Base-by-base conservation (phyloP, 768 basidiomycete genomes). In the Xerocomellus amylosporus region DNA sequence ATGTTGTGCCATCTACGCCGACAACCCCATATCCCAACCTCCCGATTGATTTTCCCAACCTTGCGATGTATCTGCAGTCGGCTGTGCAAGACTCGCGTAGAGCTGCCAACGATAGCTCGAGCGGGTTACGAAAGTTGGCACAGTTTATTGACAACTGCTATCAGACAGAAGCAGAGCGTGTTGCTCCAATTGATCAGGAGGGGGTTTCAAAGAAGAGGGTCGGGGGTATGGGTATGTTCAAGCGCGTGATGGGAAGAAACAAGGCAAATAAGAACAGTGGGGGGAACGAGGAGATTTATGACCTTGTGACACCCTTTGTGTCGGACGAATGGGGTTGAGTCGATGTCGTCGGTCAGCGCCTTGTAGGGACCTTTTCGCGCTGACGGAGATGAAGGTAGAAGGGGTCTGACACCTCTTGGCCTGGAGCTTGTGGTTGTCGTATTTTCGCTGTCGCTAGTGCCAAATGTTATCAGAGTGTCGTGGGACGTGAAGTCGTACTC, bases 221-320 rank as follows among this genome's bases (percentile, higher is more conserved):
- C 37, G 77, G 79, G 14, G 78, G 78, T 24, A 24, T 24, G 30
- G 30, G 30, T 38, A 73, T 84, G 58, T 76, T 87, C 61, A 83
- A 82, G 68, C 80, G 82, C 39, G 78, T 88, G 15, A 84, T 88
- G 22, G 63, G 83, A 71, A 61, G 77, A 74, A 56, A 74, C 51
- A 80, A 73, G 60, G 67, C 72, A 20, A 79, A 72, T 62, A 78
- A 75, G 62, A 75, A 71, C 31, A 74, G 80, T 5, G 76, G 80
- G 45, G 77, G 79, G 41, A 92, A 92, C 64, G 87, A 88, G 60
- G 88, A 91, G 54, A 87, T 84, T 9, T 92, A 86, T 57, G 87
- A 90, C 39, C 77, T 90, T 12, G 88, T 92, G 51, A 92, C 90
- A 15, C 90, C 90, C 1, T 92, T 92, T 69, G 81, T 89, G 17